Evolutionary conservation across 495 filamentous ascomycete genomes (phyloP).

Genomic region (Neurospora sp.): DNA sequence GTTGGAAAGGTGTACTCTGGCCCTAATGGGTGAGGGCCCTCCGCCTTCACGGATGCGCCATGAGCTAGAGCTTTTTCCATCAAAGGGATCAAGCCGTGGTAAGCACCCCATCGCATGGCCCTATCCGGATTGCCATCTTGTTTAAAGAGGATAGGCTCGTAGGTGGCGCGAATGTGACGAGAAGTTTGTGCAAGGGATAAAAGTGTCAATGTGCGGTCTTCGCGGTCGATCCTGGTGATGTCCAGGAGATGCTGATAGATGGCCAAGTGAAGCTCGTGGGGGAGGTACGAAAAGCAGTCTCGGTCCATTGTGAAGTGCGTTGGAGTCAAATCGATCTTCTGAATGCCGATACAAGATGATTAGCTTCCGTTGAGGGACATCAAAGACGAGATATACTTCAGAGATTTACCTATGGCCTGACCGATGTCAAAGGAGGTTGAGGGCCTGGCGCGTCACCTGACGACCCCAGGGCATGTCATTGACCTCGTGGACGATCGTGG

Average conservation of each 20-base stretch:
- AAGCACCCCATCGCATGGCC: neutral
- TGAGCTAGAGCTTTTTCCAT: neutral
- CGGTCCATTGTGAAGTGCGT: neutral
- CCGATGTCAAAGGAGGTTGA: neutral
- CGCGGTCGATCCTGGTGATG: neutral
- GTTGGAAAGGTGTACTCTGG: neutral
- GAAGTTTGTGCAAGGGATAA: neutral
- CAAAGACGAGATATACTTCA: neutral
- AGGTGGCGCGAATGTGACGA: neutral
- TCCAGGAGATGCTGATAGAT: neutral
- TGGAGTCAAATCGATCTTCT: neutral
- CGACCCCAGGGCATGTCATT: neutral
- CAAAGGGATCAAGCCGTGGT: neutral
- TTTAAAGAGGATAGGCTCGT: neutral
- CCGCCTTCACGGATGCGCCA: neutral
- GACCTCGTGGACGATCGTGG: neutral
- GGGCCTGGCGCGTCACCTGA: neutral
- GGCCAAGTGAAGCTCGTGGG: neutral
- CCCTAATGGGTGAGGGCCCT: neutral
- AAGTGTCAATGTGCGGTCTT: neutral
- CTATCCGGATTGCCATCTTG: neutral
- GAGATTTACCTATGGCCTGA: neutral
- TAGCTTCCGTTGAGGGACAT: neutral
- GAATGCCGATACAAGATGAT: neutral
- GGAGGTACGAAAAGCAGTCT: neutral